Evolutionary conservation across 2,329 filamentous ascomycete genomes (phyloP), one percentile per base, ranked within the genome.

Genomic region (Sclerotinia minor): DNA sequence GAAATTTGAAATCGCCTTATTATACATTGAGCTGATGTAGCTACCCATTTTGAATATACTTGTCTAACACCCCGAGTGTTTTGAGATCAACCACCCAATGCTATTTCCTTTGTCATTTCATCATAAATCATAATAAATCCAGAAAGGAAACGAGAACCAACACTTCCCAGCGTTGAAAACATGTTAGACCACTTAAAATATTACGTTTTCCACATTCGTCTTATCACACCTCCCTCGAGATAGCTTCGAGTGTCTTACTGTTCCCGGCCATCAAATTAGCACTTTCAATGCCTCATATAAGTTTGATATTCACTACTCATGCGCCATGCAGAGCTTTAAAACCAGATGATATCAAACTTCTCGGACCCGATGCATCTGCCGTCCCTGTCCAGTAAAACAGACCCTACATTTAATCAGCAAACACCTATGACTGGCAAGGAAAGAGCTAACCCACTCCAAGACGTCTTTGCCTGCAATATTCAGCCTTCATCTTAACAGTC

Each of bases 351-450:
- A 89, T 80, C 65, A 89, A 77, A 74, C 85, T 88, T 64, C 86
- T 81, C 64, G 84, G 82, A 69, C 81, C 83, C 65, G 86, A 83
- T 72, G 85, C 84, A 79, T 95, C 92, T 3, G 85, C 87, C 19
- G 89, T 89, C n/a, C 88, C 90, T 65, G 89, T 88, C 89, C 90
- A 94, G 78, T 94, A 95, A 77, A 93, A 94, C 11, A 95, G 79
- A 0, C 92, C 92, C 85, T 87, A 72, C 5, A 24, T 11, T 26
- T 6, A 9, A 50, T 66, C 32, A 66, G 64, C 32, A 60, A 66
- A 26, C 24, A 26, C 32, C 4, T 2, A 60, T 41, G 17, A 21
- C 49, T 45, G 26, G 41, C 19, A 35, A 35, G 26, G 47, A 47
- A 59, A 29, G 32, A 19, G 32, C 26, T n/a, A 26, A 71, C 75